These are phyloP conservation scores for Starmera stellimalicola DNA, from an alignment of 1,139 yeast genomes.

Conservation along the genomic window DNA sequence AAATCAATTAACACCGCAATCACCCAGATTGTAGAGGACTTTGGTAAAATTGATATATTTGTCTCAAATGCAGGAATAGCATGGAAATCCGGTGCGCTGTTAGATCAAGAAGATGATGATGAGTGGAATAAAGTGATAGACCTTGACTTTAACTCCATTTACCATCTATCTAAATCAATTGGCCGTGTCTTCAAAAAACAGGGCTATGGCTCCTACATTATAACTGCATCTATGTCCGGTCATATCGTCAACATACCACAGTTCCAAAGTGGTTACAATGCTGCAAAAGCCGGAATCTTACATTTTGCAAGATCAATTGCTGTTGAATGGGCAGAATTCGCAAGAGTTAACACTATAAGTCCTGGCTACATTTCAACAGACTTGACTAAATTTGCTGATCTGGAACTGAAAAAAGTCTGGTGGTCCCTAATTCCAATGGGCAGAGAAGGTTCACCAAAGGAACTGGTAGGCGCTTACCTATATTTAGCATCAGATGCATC, in stretches of 20 bases:
- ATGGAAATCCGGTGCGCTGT: constrained; percentile 66
- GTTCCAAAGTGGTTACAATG: constrained; percentile 82
- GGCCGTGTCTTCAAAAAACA: constrained; percentile 68
- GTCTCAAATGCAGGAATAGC: constrained; percentile 92
- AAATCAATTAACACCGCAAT: constrained; percentile 51
- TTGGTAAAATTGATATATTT: constrained; percentile 70
- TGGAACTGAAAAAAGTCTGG: constrained; percentile 51
- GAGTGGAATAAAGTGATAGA: constrained; percentile 64
- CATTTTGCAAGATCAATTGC: constrained; percentile 79
- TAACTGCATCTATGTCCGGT: constrained; percentile 89
- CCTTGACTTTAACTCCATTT: constrained; percentile 67
- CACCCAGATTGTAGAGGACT: constrained; percentile 53
- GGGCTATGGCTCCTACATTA: constrained; percentile 65
- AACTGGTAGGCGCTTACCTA: constrained; percentile 78
- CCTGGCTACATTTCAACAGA: constrained; percentile 83
- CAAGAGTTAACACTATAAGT: constrained; percentile 76
- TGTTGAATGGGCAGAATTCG: constrained; percentile 85
- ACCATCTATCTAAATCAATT: constrained; percentile 61
- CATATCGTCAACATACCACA: constrained; percentile 85
- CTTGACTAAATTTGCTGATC: constrained; percentile 49
- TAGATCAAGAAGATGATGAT: constrained; percentile 48
- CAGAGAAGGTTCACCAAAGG: constrained; percentile 69
- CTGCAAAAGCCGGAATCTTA: constrained; percentile 79
- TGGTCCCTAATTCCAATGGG: constrained; percentile 72
- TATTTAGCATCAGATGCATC: constrained; percentile 85